Conservation (phyloP, 2,329 filamentous ascomycete genomes). For the Pestalotiopsis sp. region DNA sequence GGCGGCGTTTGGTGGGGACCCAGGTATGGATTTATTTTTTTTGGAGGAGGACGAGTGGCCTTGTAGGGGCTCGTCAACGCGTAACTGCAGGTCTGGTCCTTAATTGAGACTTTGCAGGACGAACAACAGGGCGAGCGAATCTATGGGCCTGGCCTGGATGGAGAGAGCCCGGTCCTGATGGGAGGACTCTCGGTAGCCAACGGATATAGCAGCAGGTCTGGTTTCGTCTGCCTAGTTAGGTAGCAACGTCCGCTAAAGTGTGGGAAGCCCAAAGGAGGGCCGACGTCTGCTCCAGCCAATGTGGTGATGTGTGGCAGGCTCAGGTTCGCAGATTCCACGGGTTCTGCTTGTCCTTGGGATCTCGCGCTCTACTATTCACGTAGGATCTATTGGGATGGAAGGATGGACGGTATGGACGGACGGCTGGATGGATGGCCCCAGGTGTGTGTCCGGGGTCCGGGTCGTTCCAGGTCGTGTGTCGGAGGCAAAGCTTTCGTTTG, state of each 20-base stretch:
- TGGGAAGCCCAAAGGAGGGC: not conserved
- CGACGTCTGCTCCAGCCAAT: not conserved
- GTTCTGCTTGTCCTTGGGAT: not conserved
- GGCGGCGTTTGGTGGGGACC: not conserved
- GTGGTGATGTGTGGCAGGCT: not conserved
- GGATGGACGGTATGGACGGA: not conserved
- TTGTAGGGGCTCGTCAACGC: slow-evolving; percentile 7
- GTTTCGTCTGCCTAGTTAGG: slow-evolving; percentile 3
- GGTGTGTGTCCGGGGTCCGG: not conserved
- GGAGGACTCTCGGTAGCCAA: not conserved
- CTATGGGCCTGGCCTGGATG: not conserved
- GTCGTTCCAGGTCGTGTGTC: not conserved
- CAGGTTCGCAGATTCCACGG: not conserved
- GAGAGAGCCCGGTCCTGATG: not conserved
- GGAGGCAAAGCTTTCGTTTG: not conserved
- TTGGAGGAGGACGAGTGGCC: not conserved
- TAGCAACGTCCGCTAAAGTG: not conserved
- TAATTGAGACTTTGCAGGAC: slow-evolving; percentile 4
- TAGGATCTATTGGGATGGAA: not conserved
- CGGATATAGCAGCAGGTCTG: not conserved
- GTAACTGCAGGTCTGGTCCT: slow-evolving; percentile 1
- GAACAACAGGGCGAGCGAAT: not conserved
- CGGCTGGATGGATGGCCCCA: not conserved
- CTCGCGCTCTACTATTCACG: not conserved
- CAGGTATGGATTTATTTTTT: not conserved